phyloP scores from a whole-genome alignment of 441 rosid genomes.

The Pelargonium myrrhifolium region DNA sequence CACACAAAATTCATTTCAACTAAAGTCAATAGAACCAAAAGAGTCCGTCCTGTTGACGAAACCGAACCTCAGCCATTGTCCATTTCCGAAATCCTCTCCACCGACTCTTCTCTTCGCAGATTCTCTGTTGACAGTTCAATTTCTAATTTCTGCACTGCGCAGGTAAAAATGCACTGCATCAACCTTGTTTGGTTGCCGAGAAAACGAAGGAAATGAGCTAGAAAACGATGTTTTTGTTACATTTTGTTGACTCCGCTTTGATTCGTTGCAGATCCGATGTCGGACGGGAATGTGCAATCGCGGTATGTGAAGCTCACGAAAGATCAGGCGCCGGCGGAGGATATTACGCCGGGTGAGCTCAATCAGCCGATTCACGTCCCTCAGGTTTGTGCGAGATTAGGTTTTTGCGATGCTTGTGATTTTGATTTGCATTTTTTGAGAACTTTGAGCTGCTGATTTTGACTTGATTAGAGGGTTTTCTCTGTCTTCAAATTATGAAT shows the following conservation, averaged over 20 bases:
- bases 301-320: conserved; percentile 56
- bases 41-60: not conserved
- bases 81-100: not conserved
- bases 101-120: not conserved
- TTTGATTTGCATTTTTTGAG: not conserved
- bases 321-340: conserved; percentile 55
- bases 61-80: not conserved
- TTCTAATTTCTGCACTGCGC: not conserved
- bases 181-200: not conserved
- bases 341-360: conserved; percentile 66
- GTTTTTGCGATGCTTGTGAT: not conserved
- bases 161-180: not conserved
- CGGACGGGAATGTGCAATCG: conserved; percentile 52
- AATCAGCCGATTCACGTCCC: conserved; percentile 65
- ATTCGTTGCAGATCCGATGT: conserved; percentile 33
- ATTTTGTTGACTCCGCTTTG: not conserved
- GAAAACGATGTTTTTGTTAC: not conserved
- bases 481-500: not conserved
- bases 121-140: not conserved
- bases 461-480: not conserved
- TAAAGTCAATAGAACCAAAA: not conserved
- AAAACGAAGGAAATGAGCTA: not conserved
- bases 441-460: not conserved
- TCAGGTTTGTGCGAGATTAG: conserved; percentile 31
- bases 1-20: no score